A percentile compares a stretch with the other conserved stretches of the same genome.
Evolutionary conservation across 169 alveolate genomes (phyloP).

Genomic region (Plasmodium inui): DNA sequence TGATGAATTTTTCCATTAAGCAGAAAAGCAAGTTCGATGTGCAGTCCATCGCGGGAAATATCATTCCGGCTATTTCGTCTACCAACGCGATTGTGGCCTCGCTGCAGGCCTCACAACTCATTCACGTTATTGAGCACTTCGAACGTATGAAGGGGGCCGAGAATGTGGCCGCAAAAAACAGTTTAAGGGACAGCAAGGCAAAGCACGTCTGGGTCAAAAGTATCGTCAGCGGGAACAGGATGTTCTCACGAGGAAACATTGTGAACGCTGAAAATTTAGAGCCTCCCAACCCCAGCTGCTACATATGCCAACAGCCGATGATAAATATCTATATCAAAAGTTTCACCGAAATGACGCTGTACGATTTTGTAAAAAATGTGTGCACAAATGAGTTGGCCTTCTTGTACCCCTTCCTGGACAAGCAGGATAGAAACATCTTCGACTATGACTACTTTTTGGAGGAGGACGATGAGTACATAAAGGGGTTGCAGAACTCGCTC

Average conservation of each 20-base stretch:
- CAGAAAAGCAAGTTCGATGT: constrained; percentile 85
- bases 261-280: constrained; percentile 80
- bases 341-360: constrained; percentile 71
- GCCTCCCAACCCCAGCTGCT: constrained; percentile 73
- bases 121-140: constrained; percentile 73
- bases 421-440: constrained; percentile 65
- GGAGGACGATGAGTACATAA: constrained; percentile 48
- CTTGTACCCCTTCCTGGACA: constrained; percentile 61
- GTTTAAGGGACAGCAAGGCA: constrained; percentile 34
- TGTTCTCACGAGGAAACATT: constrained; percentile 77
- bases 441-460: constrained; percentile 67
- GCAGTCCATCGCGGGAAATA: constrained; percentile 97
- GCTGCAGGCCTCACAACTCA: constrained; percentile 91
- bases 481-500: constrained; percentile 26
- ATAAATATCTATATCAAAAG: constrained; percentile 70
- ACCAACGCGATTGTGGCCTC: constrained; percentile 97
- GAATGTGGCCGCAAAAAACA: background rate
- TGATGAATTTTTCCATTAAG: constrained; percentile 90
- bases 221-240: constrained; percentile 34
- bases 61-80: constrained; percentile 96
- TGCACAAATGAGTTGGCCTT: constrained; percentile 58
- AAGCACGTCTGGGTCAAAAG: constrained; percentile 52
- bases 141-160: constrained; percentile 17
- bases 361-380: constrained; percentile 73
- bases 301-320: constrained; percentile 77